These are phyloP conservation scores for Beauveria medogensis DNA, from an alignment of 2,329 filamentous ascomycete genomes.

Conservation along the genomic window DNA sequence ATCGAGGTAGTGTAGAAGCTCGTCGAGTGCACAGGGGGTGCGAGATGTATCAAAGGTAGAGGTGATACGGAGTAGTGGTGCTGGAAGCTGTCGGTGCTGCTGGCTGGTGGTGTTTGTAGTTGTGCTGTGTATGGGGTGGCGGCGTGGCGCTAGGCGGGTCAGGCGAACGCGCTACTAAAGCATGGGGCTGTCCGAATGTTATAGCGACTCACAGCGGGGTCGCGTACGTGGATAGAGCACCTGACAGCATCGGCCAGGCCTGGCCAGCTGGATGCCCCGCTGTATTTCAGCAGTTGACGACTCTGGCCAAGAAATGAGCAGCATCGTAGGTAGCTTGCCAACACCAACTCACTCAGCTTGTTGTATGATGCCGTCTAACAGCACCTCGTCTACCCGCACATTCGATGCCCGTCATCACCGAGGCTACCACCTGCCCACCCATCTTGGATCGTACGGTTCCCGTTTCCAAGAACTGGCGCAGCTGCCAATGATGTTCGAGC, in stretches of 20 bases:
- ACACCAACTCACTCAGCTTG: too few species aligned
- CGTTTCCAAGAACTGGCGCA: not conserved
- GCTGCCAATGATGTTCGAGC: not conserved
- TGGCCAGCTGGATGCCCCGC: not conserved
- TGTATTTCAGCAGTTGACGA: not conserved
- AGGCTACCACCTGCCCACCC: not conserved
- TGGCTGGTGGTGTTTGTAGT: not conserved
- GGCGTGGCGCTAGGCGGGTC: constrained; percentile 1
- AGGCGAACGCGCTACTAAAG: constrained; percentile 5
- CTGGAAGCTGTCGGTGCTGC: not conserved
- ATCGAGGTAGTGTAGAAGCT: not conserved
- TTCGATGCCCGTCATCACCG: too few species aligned
- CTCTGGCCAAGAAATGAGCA: too few species aligned
- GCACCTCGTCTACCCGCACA: too few species aligned
- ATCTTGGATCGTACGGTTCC: not conserved
- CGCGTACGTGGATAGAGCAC: not conserved
- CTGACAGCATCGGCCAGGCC: not conserved
- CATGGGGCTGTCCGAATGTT: not conserved
- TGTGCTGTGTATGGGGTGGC: not conserved
- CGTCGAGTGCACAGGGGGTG: not conserved
- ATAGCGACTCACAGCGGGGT: not conserved
- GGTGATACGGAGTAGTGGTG: not conserved
- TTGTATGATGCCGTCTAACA: too few species aligned
- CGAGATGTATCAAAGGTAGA: not conserved
- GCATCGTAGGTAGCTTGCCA: too few species aligned